phyloP scores from a whole-genome alignment of 768 basidiomycete genomes.

The Lentinula edodes region DNA sequence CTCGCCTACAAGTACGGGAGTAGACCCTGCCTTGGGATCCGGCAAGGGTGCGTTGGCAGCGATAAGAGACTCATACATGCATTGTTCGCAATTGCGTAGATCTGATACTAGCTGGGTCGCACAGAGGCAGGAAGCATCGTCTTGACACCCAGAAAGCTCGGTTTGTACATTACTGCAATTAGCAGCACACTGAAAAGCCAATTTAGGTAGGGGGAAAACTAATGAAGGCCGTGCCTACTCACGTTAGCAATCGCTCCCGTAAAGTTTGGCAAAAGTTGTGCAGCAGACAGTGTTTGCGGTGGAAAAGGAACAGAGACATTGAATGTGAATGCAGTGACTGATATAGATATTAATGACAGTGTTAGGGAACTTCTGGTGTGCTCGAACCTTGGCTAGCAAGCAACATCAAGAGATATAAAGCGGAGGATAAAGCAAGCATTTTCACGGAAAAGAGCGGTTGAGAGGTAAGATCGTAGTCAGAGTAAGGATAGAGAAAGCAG shows the following conservation, averaged over 20 bases:
- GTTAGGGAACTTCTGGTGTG: neutral
- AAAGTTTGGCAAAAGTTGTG: constrained; percentile 37
- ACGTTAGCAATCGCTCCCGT: constrained; percentile 16
- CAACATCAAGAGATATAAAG: constrained; percentile 28
- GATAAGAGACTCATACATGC: constrained; percentile 57
- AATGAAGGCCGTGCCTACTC: neutral
- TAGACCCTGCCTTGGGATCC: constrained; percentile 56
- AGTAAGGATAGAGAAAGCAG: constrained; percentile 13
- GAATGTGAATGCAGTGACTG: constrained; percentile 36
- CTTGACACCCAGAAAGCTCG: constrained; percentile 34
- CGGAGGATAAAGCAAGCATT: constrained; percentile 16
- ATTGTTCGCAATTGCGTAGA: constrained; percentile 57
- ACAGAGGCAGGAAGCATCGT: constrained; percentile 54
- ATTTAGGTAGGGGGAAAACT: neutral
- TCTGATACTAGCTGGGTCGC: constrained; percentile 28
- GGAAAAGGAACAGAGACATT: constrained; percentile 45
- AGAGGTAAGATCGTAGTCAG: constrained; percentile 2
- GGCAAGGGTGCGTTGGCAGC: constrained; percentile 38
- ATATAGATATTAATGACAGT: neutral
- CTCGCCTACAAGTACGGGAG: constrained; percentile 47
- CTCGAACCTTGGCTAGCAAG: constrained; percentile 56
- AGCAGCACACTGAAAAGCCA: constrained; percentile 24
- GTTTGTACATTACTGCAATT: neutral
- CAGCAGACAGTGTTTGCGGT: constrained; percentile 29
- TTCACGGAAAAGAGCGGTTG: constrained; percentile 19